Evolutionary conservation across 176 grass and related monocot genomes (phyloP), one percentile per base, ranked within the genome.

Genomic region (Tillandsia leiboldiana): DNA sequence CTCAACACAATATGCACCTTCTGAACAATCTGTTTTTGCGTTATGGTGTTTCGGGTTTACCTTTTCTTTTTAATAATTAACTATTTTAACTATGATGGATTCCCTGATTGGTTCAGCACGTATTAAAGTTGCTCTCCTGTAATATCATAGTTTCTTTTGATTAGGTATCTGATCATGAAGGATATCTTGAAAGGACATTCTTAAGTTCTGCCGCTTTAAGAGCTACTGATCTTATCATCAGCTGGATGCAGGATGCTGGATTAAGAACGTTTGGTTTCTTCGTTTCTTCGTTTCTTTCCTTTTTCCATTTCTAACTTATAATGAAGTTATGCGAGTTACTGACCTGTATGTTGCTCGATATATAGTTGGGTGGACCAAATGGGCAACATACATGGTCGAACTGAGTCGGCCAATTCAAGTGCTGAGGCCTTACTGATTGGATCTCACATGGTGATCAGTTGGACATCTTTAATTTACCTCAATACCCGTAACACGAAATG

Each of bases 171-270:
- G 89, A 99, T 80, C 71, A 77, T 2, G 84, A 93, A 59, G 89
- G 94, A 1, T 93, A 90, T 75, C 86, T 99, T 15, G 94, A 99
- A 77, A 93, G 94, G 79, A 99, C 94, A 9, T 99, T 99, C 72
- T 51, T 93, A 64, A 99, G 94, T 72, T 89, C 84, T 17, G 87
- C 89, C 58, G 84, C 89, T n/a, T 65, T 85, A 49, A 90, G 77
- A 88, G 89, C 89, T 12, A 76, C 65, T 27, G 52, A 47, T 64
- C 86, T 93, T 79, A 93, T 99, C 26, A 63, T 83, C 71, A 76
- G 67, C 75, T 99, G 94, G 94, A 99, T 99, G 94, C 79, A 87
- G 66, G 94, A 99, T 88, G 87, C 94, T 1, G 89, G 89, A n/a
- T 83, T 99, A 10, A 82, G 65, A 51, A 93, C 89, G 89, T 99